A percentile compares a stretch with the other conserved stretches of the same genome.
Conservation (phyloP, 1,284 basidiomycete genomes). For the Ceratobasidium papillatum region DNA sequence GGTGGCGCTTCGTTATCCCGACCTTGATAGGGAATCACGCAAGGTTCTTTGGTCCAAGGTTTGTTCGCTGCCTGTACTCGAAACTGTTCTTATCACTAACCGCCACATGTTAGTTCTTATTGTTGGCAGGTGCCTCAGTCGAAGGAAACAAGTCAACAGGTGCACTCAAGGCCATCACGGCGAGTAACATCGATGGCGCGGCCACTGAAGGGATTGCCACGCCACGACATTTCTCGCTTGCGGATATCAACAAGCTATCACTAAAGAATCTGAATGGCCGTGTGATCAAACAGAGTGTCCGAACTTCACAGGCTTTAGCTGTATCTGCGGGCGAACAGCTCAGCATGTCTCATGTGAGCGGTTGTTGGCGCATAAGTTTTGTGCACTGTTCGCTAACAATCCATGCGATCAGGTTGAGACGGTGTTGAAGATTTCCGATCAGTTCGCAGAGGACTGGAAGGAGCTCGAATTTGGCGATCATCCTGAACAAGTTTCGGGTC, state of each 20-base stretch:
- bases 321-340: slow-evolving; percentile 30
- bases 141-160: slow-evolving; percentile 21
- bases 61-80: not conserved
- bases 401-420: slow-evolving; percentile 18
- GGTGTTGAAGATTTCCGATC: slow-evolving; percentile 31
- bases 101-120: slow-evolving; percentile 4
- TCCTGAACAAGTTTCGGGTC: slow-evolving; percentile 17
- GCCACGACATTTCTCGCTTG: slow-evolving; percentile 9
- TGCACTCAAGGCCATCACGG: slow-evolving; percentile 3
- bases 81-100: not conserved
- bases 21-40: slow-evolving; percentile 39
- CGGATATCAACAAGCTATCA: slow-evolving; percentile 30
- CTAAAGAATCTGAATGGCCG: slow-evolving; percentile 43
- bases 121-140: slow-evolving; percentile 27
- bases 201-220: slow-evolving; percentile 1
- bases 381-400: not conserved
- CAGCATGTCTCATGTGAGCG: slow-evolving; percentile 34
- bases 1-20: slow-evolving; percentile 38
- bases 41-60: slow-evolving; percentile 35
- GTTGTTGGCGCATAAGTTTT: not conserved
- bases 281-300: slow-evolving; percentile 46
- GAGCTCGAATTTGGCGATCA: slow-evolving; percentile 37
- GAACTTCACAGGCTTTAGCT: slow-evolving; percentile 47
- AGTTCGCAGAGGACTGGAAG: slow-evolving; percentile 39
- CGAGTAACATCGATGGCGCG: slow-evolving; percentile 2